phyloP scores from a whole-genome alignment of 768 basidiomycete species.

The Calvatia gigantea region DNA sequence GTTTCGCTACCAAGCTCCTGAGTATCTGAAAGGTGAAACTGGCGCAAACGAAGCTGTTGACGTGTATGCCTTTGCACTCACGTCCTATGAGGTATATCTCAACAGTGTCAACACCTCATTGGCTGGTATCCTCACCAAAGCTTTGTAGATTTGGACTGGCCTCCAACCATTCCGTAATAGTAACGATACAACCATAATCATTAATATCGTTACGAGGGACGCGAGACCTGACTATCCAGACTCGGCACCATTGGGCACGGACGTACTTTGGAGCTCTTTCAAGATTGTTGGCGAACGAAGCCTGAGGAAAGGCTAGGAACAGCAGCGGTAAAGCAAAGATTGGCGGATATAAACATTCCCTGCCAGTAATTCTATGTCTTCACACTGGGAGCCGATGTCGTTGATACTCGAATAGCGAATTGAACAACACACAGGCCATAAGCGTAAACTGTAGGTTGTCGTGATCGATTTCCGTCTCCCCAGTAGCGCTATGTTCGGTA shows the following conservation, averaged over 20 bases:
- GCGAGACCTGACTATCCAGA: background rate
- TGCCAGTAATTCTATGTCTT: background rate
- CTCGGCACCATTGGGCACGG: background rate
- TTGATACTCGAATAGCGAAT: too few species aligned
- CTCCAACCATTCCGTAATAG: background rate
- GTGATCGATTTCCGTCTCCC: constrained; percentile 46
- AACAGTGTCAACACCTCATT: too few species aligned
- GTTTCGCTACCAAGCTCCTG: background rate
- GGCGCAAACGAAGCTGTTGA: background rate
- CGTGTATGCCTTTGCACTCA: background rate
- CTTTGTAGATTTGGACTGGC: constrained; percentile 5
- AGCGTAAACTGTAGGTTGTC: constrained; percentile 45
- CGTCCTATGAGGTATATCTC: background rate
- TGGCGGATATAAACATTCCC: background rate
- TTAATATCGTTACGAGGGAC: background rate
- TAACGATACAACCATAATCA: background rate
- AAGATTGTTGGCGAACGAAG: background rate
- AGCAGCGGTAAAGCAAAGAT: background rate
- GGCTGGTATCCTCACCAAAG: too few species aligned
- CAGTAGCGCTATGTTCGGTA: constrained; percentile 9
- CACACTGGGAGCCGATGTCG: background rate
- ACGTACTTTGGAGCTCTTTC: background rate
- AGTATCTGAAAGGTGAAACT: background rate
- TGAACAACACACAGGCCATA: constrained; percentile 29
- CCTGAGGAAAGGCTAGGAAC: background rate